These are phyloP conservation scores for Metrosideros polymorpha DNA, from an alignment of 441 rosid species.

Conservation along the genomic window DNA sequence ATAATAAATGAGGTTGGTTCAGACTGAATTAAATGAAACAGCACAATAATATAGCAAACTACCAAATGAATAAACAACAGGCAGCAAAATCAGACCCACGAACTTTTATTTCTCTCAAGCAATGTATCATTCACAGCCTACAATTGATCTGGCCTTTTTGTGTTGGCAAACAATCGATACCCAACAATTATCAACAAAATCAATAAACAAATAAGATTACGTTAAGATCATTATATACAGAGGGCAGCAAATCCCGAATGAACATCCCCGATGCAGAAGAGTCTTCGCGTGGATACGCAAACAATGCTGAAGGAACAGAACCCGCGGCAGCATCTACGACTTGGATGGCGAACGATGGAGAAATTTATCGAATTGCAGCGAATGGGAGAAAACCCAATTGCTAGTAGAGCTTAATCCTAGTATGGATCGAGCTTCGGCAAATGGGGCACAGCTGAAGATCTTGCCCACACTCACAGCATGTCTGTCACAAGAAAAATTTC, in stretches of 20 bases:
- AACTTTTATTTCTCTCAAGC: not conserved
- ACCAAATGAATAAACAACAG: not conserved
- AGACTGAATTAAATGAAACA: not conserved
- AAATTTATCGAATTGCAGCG: not conserved
- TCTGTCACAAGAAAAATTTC: not conserved
- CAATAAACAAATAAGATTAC: not conserved
- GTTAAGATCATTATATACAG: not conserved
- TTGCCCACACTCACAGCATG: constrained; percentile 10
- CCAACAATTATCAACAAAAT: not conserved
- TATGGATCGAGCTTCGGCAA: constrained; percentile 3
- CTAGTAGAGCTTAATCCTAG: constrained; percentile 13
- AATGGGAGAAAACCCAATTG: not conserved
- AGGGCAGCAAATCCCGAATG: not conserved
- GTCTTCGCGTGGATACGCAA: not conserved
- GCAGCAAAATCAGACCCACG: not conserved
- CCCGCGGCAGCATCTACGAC: not conserved
- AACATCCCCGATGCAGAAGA: not conserved
- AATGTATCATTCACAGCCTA: not conserved
- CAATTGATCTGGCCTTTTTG: not conserved
- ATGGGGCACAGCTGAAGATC: constrained; percentile 2
- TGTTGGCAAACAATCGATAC: not conserved
- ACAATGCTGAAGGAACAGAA: not conserved
- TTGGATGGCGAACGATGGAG: not conserved
- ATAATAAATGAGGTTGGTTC: not conserved
- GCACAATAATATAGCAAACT: not conserved